Evolutionary conservation across 495 filamentous ascomycete species (phyloP).

Genomic region (Ramalina intermedia): DNA sequence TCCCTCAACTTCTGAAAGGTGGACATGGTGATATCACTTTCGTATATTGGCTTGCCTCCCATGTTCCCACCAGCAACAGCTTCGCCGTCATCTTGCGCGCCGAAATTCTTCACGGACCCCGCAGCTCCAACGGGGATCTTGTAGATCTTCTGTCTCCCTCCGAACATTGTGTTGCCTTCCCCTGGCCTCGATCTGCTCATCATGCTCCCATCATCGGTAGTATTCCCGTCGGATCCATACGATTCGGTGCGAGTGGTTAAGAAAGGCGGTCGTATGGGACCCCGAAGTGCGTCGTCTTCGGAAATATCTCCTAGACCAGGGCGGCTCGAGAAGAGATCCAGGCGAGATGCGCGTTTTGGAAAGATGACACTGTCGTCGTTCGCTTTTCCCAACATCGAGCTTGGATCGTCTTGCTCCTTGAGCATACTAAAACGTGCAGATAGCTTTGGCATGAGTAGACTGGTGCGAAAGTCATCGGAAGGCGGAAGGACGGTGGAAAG

Average conservation of each 20-base stretch:
- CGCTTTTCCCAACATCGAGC: conserved; percentile 75
- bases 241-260: conserved; percentile 35
- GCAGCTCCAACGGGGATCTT: conserved; percentile 54
- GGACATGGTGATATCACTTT: conserved; percentile 69
- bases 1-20: conserved; percentile 61
- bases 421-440: conserved; percentile 96
- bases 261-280: conserved; percentile 45
- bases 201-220: conserved; percentile 67
- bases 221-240: conserved; percentile 40
- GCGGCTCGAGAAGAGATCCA: conserved; percentile 37
- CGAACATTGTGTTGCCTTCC: conserved; percentile 90
- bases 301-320: conserved; percentile 67
- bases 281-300: conserved; percentile 68
- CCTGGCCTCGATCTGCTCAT: conserved; percentile 73
- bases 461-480: conserved; percentile 88
- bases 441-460: conserved; percentile 85
- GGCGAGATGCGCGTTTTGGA: conserved; percentile 61
- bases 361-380: conserved; percentile 86
- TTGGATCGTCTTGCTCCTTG: conserved; percentile 81
- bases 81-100: conserved; percentile 14
- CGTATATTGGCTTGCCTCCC: conserved; percentile 62
- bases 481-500: conserved; percentile 61
- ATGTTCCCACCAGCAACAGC: conserved; percentile 33
- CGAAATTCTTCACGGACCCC: conserved; percentile 26
- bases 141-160: conserved; percentile 91